Conservation (phyloP, 306 rosid genomes). For the Heteromeles arbutifolia region DNA sequence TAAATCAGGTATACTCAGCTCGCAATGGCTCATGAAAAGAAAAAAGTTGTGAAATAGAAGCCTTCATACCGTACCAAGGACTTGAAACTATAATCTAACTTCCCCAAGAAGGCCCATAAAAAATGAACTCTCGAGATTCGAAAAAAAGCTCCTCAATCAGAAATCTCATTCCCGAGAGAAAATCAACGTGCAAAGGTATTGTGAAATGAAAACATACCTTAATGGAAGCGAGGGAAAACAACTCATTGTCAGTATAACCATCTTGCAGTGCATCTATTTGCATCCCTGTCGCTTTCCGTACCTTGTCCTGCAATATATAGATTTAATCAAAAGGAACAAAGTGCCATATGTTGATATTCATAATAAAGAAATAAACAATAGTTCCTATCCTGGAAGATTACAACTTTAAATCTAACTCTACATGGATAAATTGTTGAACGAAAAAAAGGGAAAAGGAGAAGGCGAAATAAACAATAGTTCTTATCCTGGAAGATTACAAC, state of each 20-base stretch:
- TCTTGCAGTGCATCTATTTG: conserved; percentile 81
- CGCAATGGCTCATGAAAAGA: neutral
- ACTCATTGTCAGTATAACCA: conserved; percentile 58
- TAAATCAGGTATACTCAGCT: neutral
- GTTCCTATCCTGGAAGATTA: neutral
- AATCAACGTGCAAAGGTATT: neutral
- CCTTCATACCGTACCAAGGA: neutral
- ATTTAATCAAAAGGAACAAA: neutral
- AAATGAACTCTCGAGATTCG: neutral
- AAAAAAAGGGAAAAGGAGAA: too few species aligned
- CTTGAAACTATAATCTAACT: neutral
- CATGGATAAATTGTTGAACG: neutral
- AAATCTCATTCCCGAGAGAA: neutral
- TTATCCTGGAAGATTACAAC: neutral
- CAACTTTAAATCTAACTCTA: neutral
- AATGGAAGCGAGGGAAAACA: conserved; percentile 80
- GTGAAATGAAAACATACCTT: conserved; percentile 49
- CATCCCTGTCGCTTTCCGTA: conserved; percentile 77
- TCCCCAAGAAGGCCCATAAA: neutral
- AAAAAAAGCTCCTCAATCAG: neutral
- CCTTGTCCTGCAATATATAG: conserved; percentile 57
- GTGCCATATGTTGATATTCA: neutral
- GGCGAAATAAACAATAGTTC: neutral
- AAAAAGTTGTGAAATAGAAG: neutral
- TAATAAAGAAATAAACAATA: neutral